These are phyloP conservation scores for Helotiales sp. DNA, from an alignment of 2,329 filamentous ascomycete species.

Conservation along the genomic window DNA sequence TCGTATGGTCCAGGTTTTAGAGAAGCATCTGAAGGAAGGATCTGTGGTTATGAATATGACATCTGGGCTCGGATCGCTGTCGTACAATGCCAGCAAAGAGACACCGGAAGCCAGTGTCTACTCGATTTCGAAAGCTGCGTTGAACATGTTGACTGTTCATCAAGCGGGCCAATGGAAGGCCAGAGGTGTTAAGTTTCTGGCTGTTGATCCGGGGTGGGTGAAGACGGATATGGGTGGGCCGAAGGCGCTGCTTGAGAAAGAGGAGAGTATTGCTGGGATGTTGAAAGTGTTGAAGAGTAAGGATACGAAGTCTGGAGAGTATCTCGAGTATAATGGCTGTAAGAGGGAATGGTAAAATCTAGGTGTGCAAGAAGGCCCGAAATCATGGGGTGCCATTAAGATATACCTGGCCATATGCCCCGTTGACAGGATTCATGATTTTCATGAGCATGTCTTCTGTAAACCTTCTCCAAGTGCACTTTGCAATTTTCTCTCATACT, in stretches of 20 bases:
- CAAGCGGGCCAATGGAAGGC: slow-evolving; percentile 12
- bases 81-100: slow-evolving; percentile 6
- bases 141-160: slow-evolving; percentile 31
- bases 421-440: no score
- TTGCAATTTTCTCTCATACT: no score
- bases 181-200: slow-evolving; percentile 10
- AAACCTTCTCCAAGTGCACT: no score
- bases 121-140: slow-evolving; percentile 29
- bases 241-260: slow-evolving; percentile 13
- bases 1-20: slow-evolving; percentile 49
- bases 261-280: slow-evolving; percentile 19
- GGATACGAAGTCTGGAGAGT: background rate
- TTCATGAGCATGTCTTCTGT: no score
- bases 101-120: slow-evolving; percentile 16
- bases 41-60: slow-evolving; percentile 32
- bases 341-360: slow-evolving; percentile 6
- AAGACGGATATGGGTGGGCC: slow-evolving; percentile 25
- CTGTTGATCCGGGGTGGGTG: slow-evolving; percentile 21
- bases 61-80: slow-evolving; percentile 12
- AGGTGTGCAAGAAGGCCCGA: no score
- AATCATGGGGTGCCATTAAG: no score
- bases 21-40: slow-evolving; percentile 12
- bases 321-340: background rate
- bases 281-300: slow-evolving; percentile 13
- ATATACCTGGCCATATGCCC: no score